Evolutionary conservation across 805 yeast genomes (phyloP).

Genomic region (Isabelozyma gotoi): DNA sequence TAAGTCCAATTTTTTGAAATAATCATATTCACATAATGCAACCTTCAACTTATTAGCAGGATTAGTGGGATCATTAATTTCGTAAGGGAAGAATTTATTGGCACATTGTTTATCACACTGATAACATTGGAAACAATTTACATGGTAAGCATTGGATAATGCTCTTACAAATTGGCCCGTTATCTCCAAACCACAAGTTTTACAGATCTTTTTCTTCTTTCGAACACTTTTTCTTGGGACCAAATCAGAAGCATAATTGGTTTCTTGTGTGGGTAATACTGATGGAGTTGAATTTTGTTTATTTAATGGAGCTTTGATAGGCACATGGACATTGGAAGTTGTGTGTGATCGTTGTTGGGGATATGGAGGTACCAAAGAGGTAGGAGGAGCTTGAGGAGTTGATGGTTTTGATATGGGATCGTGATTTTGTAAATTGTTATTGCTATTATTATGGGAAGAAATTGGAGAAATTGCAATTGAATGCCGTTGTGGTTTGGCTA

Average conservation of each 20-base stretch:
- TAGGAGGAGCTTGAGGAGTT: neutral
- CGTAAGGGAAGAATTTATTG: constrained; percentile 85
- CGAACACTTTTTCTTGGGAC: constrained; percentile 10
- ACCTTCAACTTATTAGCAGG: constrained; percentile 32
- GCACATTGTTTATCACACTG: constrained; percentile 84
- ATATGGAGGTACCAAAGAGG: neutral
- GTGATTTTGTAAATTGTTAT: constrained; percentile 2
- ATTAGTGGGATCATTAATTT: constrained; percentile 35
- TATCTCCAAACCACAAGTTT: constrained; percentile 36
- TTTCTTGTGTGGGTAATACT: constrained; percentile 7
- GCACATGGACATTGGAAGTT: neutral
- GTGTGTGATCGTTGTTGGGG: constrained; percentile 1
- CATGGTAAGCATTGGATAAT: constrained; percentile 73
- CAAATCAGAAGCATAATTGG: no score
- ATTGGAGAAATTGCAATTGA: constrained; percentile 28
- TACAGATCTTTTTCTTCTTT: constrained; percentile 31
- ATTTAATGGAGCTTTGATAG: neutral
- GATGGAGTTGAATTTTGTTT: neutral
- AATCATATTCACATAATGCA: constrained; percentile 87
- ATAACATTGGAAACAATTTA: constrained; percentile 81
- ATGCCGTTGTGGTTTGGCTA: constrained; percentile 18
- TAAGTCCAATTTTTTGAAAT: constrained; percentile 78
- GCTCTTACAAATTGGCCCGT: constrained; percentile 84
- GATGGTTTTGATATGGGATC: constrained; percentile 3
- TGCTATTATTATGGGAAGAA: constrained; percentile 4